A percentile compares a stretch with the other conserved stretches of the same genome.
Evolutionary conservation across 257 asterid genomes (phyloP).

Genomic region (Primulina tabacum): DNA sequence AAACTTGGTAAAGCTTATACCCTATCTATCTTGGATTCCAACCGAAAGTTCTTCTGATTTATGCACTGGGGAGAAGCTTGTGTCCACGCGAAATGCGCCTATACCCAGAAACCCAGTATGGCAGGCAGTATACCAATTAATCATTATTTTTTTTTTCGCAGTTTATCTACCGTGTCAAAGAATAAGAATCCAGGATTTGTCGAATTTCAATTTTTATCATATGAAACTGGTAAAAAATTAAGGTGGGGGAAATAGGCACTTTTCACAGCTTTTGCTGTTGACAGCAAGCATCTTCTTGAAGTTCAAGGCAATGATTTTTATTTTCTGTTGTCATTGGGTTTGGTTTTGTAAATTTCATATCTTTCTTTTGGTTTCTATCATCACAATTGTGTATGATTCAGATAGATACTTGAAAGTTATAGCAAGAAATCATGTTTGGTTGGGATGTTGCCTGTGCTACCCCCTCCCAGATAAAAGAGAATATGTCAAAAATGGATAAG

Average conservation of each 20-base stretch:
- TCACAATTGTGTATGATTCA: neutral
- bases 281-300: neutral
- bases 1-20: neutral
- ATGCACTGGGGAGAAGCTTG: neutral
- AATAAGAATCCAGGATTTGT: neutral
- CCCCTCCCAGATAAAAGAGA: too few species aligned
- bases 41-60: too few species aligned
- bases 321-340: neutral
- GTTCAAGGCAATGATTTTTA: neutral
- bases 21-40: neutral
- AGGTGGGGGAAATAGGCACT: neutral
- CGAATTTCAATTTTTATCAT: neutral
- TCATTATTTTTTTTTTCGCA: neutral
- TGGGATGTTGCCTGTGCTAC: neutral
- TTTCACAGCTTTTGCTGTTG: neutral
- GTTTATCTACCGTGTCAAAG: too few species aligned
- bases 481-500: too few species aligned
- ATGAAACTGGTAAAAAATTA: too few species aligned
- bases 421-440: neutral
- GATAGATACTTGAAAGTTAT: neutral
- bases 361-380: neutral
- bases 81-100: neutral
- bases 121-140: neutral
- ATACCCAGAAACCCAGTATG: too few species aligned
- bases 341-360: neutral